These are phyloP conservation scores for Pleomassaria siparia DNA, from an alignment of 2,329 filamentous ascomycete species.

Conservation along the genomic window DNA sequence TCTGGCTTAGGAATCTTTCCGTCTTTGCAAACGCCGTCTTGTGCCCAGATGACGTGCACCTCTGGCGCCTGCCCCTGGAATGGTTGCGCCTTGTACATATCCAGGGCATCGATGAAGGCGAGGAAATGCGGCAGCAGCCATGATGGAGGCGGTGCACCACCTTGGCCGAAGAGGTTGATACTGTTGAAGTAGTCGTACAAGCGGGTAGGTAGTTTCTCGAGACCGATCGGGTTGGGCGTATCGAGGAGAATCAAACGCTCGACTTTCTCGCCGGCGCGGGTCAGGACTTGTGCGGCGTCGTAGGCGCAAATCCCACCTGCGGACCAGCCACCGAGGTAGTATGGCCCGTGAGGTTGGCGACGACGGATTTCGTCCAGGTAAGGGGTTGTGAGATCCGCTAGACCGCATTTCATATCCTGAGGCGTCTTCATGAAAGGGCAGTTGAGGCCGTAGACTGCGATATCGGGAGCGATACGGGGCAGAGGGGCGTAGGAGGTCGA, in stretches of 20 bases:
- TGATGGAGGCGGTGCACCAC: slow-evolving; percentile 37
- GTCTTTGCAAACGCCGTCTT: slow-evolving; percentile 48
- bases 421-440: slow-evolving; percentile 43
- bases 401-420: slow-evolving; percentile 30
- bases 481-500: slow-evolving; percentile 46
- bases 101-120: slow-evolving; percentile 51
- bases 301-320: slow-evolving; percentile 43
- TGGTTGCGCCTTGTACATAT: slow-evolving; percentile 44
- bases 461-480: slow-evolving; percentile 45
- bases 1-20: slow-evolving; percentile 36
- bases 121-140: slow-evolving; percentile 57
- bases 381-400: slow-evolving; percentile 59
- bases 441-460: slow-evolving; percentile 57
- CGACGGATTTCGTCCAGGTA: slow-evolving; percentile 73
- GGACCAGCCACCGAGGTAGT: slow-evolving; percentile 45
- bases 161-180: slow-evolving; percentile 49
- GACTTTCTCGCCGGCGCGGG: slow-evolving; percentile 21
- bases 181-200: slow-evolving; percentile 54
- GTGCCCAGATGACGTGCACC: slow-evolving; percentile 51
- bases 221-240: slow-evolving; percentile 26
- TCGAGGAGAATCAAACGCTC: slow-evolving; percentile 32
- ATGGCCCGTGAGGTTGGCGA: slow-evolving; percentile 41
- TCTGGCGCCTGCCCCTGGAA: slow-evolving; percentile 39
- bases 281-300: slow-evolving; percentile 28
- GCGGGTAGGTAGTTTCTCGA: slow-evolving; percentile 65